Conservation (phyloP, 2,329 filamentous ascomycete species). For the Davidsoniella neocaledoniae region DNA sequence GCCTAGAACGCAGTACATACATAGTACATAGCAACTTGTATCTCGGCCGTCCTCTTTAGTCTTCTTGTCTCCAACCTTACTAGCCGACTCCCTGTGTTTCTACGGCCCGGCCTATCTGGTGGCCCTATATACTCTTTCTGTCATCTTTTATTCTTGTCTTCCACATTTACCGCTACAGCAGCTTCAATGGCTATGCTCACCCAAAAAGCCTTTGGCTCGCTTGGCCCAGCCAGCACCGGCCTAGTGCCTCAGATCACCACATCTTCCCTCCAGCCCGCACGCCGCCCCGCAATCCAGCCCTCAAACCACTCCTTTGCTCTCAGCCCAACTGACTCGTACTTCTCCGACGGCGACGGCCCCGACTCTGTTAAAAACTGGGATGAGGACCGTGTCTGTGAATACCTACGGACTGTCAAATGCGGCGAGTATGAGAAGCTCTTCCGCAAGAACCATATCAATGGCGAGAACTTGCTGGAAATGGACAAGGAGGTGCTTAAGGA, state of each 20-base stretch:
- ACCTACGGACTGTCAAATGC: constrained; percentile 80
- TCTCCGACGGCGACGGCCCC: constrained; percentile 66
- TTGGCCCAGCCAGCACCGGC: constrained; percentile 33
- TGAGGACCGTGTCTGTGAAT: constrained; percentile 80
- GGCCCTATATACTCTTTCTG: background rate
- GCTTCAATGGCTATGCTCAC: constrained; percentile 60
- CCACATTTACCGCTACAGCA: background rate
- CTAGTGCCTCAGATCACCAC: constrained; percentile 31
- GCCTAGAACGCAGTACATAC: too few species aligned
- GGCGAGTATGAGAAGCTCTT: constrained; percentile 87
- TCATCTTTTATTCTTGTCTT: background rate
- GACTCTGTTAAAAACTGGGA: constrained; percentile 75
- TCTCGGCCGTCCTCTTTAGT: background rate
- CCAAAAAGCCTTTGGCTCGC: constrained; percentile 53
- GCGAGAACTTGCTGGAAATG: constrained; percentile 90
- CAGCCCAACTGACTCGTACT: constrained; percentile 11
- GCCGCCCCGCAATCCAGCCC: constrained; percentile 18
- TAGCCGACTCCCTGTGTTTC: background rate
- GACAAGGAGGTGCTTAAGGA: constrained; percentile 93
- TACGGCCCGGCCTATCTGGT: background rate
- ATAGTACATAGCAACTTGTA: background rate
- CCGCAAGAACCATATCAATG: constrained; percentile 87
- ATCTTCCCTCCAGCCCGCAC: constrained; percentile 29
- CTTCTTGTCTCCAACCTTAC: background rate
- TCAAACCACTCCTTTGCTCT: constrained; percentile 7